A percentile compares a stretch with the other conserved stretches of the same genome.
Evolutionary conservation across 75 land plant species (phyloP).

Genomic region (Larix kaempferi): DNA sequence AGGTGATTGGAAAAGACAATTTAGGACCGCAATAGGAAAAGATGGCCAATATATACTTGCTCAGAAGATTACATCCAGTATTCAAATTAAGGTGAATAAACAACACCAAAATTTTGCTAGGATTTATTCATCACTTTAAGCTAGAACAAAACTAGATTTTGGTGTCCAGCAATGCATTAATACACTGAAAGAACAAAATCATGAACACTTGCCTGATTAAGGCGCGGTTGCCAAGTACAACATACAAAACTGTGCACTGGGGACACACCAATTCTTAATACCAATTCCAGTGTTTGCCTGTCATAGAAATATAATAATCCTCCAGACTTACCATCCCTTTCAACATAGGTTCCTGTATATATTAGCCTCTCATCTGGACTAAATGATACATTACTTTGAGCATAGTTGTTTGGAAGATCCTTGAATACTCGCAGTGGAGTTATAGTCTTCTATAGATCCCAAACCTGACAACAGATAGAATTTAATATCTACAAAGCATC

Average conservation of each 20-base stretch:
- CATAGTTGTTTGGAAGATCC: constrained; percentile 85
- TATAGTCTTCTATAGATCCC: constrained; percentile 86
- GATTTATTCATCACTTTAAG: no score
- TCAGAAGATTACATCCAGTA: no score
- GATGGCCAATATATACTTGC: no score
- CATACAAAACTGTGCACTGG: constrained; percentile 80
- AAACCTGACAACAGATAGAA: constrained; percentile 54
- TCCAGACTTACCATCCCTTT: constrained; percentile 78
- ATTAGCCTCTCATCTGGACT: constrained; percentile 95
- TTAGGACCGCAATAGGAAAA: no score
- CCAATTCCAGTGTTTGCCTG: constrained; percentile 71
- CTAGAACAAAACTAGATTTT: no score
- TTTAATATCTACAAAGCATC: not conserved
- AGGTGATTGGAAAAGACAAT: no score
- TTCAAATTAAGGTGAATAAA: no score
- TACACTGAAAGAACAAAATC: no score
- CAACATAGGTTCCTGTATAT: constrained; percentile 91
- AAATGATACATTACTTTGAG: constrained; percentile 82
- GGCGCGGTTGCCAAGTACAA: constrained; percentile 89
- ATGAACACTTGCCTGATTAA: constrained; percentile 74
- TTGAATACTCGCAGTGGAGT: constrained; percentile 62
- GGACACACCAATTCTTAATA: constrained; percentile 88
- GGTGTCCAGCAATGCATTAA: no score
- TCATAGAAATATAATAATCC: constrained; percentile 84
- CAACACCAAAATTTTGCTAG: no score